A percentile compares a stretch with the other conserved stretches of the same genome.
These are phyloP conservation scores for Serpula lacrymans DNA, from an alignment of 768 basidiomycete genomes.

Conservation along the genomic window DNA sequence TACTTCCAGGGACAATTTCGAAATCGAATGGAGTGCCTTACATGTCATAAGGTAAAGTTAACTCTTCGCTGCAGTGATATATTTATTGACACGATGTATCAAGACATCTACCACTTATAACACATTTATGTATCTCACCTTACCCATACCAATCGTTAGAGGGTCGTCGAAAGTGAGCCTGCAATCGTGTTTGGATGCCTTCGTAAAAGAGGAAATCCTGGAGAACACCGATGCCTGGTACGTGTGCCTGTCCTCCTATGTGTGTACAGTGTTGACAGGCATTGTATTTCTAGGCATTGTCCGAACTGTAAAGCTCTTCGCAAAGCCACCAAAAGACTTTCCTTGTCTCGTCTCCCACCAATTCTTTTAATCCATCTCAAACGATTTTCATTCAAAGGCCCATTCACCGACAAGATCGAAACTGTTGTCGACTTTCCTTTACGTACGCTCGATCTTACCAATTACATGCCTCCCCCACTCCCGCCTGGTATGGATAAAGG, in stretches of 20 bases:
- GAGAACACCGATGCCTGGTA: conserved; percentile 95
- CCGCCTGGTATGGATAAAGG: conserved; percentile 59
- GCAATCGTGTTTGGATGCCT: conserved; percentile 80
- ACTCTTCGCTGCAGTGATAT: conserved; percentile 2
- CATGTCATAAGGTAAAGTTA: conserved; percentile 73
- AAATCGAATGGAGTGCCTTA: conserved; percentile 84
- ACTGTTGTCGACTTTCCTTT: conserved; percentile 90
- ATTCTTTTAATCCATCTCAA: conserved; percentile 91
- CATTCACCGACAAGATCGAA: conserved; percentile 95
- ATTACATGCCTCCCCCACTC: conserved; percentile 82
- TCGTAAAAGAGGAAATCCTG: conserved; percentile 87
- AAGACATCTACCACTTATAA: conserved; percentile 98
- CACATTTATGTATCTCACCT: conserved; percentile 89
- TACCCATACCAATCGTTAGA: conserved; percentile 77
- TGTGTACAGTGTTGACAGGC: not conserved
- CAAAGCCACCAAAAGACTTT: conserved; percentile 80
- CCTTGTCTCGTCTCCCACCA: conserved; percentile 89
- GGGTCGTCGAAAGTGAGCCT: conserved; percentile 61
- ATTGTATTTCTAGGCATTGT: conserved; percentile 67
- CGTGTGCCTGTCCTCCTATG: conserved; percentile 14
- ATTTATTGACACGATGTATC: conserved; percentile 8
- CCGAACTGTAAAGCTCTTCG: conserved; percentile 90
- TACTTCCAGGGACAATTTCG: conserved; percentile 98
- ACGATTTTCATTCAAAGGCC: conserved; percentile 86
- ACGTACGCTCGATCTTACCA: conserved; percentile 58